Base-by-base conservation (phyloP, 1,284 basidiomycete genomes). In the Cystobasidium sp. region DNA sequence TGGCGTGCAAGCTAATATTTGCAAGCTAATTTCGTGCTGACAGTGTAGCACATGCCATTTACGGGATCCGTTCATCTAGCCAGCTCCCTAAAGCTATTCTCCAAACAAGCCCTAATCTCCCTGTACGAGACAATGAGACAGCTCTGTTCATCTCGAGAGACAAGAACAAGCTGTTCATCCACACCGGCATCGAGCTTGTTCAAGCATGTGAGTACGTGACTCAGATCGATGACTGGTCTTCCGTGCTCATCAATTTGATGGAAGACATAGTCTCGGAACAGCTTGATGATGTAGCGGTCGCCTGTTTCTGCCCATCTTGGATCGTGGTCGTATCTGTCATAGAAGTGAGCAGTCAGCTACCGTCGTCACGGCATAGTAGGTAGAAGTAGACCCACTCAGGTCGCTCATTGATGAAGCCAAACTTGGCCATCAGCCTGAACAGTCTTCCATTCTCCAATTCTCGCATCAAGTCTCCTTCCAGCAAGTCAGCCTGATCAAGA, bases 211-310 rank as follows among this genome's bases (percentile, higher is more conserved):
- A 97, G 84, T n/a, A 97, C 94, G 83, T 97, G 94, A 0, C 89
- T 88, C 75, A 97, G 84, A 81, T 97, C 95, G 68, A 98, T 86
- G 12, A 97, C 89, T 0, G 97, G 95, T 74, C 91, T 89, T 10
- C 93, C 93, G 76, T 89, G 87, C 80, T 94, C 92, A 78, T 97
- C 94, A 55, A 97, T 90, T 80, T 96, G 93, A 82, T 99, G 97
- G 84, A 99, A 99, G 55, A 99, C 94, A 80, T 93, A 95, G 83
- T 99, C 97, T 39, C 97, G 88, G 87, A 99, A 99, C 64, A 99
- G 88, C 85, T 97, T 97, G 85, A 99, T 88, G 80, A 99, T 93
- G 82, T 99, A 99, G 74, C 95, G 87, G 81, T 99, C 97, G 14
- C 97, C 97, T 1, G 96, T 97, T 82, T 99, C 97, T 8, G 94